Evolutionary conservation across 805 yeast genomes (phyloP).

Genomic region (Cyberlindnera mycetangii): DNA sequence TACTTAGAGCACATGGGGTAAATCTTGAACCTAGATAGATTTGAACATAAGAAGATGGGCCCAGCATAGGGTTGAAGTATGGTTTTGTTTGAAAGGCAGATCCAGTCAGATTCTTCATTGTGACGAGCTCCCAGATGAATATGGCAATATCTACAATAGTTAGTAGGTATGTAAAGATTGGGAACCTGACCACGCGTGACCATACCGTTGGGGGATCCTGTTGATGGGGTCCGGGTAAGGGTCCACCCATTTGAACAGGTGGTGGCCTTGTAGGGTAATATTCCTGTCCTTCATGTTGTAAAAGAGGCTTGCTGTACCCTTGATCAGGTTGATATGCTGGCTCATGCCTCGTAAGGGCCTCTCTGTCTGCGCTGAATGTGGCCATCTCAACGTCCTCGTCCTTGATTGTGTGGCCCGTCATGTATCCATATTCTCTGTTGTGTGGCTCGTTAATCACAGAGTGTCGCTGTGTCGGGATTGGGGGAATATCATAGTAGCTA

Average conservation of each 20-base stretch:
- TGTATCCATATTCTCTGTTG: not conserved
- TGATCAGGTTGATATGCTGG: not conserved
- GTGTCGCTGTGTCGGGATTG: slow-evolving; percentile 5
- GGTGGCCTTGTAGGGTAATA: not conserved
- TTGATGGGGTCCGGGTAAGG: not conserved
- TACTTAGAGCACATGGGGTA: slow-evolving; percentile 62
- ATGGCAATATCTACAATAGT: slow-evolving; percentile 49
- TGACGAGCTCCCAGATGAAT: slow-evolving; percentile 58
- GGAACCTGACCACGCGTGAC: slow-evolving; percentile 3
- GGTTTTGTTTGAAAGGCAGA: slow-evolving; percentile 66
- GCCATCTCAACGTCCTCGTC: slow-evolving; percentile 6
- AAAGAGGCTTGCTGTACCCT: not conserved
- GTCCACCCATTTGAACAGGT: not conserved
- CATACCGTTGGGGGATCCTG: not conserved
- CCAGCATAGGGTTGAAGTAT: slow-evolving; percentile 74
- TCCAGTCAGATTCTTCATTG: slow-evolving; percentile 59
- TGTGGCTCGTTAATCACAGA: slow-evolving; percentile 3
- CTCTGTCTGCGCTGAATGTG: not conserved
- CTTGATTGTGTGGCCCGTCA: not conserved
- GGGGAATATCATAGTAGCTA: slow-evolving; percentile 6
- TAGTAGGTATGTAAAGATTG: slow-evolving; percentile 17
- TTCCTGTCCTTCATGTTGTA: not conserved
- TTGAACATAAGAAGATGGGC: slow-evolving; percentile 65
- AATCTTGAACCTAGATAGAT: slow-evolving; percentile 71
- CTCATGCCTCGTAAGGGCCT: not conserved